phyloP scores from a whole-genome alignment of 2,329 filamentous ascomycete species.

The Pseudopyricularia javanii region DNA sequence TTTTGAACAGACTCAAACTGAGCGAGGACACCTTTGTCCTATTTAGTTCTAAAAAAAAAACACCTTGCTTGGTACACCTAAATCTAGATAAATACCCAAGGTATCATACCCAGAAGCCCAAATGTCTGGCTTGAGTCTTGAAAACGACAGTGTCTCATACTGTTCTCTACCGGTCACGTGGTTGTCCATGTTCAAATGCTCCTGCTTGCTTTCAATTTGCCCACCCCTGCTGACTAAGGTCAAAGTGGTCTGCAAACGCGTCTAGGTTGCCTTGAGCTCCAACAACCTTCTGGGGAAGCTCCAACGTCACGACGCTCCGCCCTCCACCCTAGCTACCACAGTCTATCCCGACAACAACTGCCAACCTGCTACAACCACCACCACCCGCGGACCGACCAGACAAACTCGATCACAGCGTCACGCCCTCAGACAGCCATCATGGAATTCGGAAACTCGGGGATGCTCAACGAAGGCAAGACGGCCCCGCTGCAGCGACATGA shows the following conservation, averaged over 20 bases:
- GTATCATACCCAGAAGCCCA: too few species aligned
- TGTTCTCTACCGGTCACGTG: too few species aligned
- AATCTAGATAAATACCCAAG: too few species aligned
- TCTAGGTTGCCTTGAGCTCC: slow-evolving; percentile 34
- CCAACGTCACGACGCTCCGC: background rate
- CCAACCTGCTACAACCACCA: background rate
- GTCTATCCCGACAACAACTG: background rate
- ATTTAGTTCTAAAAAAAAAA: too few species aligned
- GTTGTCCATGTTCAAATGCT: too few species aligned
- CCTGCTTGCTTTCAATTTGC: background rate
- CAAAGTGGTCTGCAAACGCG: slow-evolving; percentile 18
- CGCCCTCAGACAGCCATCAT: slow-evolving; percentile 23
- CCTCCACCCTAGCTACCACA: slow-evolving; percentile 3
- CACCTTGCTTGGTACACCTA: too few species aligned
- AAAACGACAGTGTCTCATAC: too few species aligned
- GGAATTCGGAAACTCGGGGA: slow-evolving; percentile 52
- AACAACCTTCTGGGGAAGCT: slow-evolving; percentile 6
- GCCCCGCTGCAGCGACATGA: background rate
- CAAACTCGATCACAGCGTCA: slow-evolving; percentile 10
- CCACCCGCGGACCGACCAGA: slow-evolving; percentile 4
- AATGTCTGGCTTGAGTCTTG: too few species aligned
- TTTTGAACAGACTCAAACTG: too few species aligned
- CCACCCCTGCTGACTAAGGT: slow-evolving; percentile 4
- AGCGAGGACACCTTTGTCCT: too few species aligned
- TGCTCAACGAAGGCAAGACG: slow-evolving; percentile 49